Percentiles rank a stretch among this genome's conserved stretches.
phyloP scores from a whole-genome alignment of 139 green algal genomes.

The Micractinium conductrix region DNA sequence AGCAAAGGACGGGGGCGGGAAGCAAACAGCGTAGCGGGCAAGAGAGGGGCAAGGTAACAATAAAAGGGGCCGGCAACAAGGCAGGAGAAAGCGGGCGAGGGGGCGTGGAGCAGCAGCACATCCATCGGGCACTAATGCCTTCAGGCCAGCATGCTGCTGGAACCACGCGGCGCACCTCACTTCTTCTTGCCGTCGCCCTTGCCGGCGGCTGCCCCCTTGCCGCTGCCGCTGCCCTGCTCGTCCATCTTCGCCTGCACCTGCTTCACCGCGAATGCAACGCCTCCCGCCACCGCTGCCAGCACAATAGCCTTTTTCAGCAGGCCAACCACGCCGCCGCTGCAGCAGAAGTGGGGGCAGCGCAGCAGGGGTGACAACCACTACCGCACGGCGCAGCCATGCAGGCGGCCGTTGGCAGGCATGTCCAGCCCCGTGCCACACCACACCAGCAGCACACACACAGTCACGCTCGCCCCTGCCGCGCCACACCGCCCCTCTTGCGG shows the following conservation, averaged over 20 bases:
- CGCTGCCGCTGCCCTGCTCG: neutral
- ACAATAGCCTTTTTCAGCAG: neutral
- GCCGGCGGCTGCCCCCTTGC: neutral
- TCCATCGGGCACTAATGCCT: no score
- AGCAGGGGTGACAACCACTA: neutral
- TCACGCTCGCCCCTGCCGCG: neutral
- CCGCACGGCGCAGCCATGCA: neutral
- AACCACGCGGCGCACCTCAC: neutral
- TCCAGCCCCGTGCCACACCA: neutral
- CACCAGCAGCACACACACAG: neutral
- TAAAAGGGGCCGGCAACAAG: no score
- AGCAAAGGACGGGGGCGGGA: no score
- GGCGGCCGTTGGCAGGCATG: neutral
- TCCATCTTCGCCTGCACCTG: neutral
- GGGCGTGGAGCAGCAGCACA: no score
- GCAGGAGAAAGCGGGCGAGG: no score
- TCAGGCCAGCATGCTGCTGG: neutral
- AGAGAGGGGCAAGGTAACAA: no score
- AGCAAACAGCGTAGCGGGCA: no score
- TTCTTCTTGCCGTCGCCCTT: slow-evolving; percentile 7
- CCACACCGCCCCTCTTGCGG: neutral
- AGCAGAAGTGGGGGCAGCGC: neutral
- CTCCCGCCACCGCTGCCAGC: neutral
- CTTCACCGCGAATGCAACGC: neutral
- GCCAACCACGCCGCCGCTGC: neutral